Evolutionary conservation across 805 yeast genomes (phyloP), one percentile per base, ranked within the genome.

Genomic region (Yamadazyma scolyti): DNA sequence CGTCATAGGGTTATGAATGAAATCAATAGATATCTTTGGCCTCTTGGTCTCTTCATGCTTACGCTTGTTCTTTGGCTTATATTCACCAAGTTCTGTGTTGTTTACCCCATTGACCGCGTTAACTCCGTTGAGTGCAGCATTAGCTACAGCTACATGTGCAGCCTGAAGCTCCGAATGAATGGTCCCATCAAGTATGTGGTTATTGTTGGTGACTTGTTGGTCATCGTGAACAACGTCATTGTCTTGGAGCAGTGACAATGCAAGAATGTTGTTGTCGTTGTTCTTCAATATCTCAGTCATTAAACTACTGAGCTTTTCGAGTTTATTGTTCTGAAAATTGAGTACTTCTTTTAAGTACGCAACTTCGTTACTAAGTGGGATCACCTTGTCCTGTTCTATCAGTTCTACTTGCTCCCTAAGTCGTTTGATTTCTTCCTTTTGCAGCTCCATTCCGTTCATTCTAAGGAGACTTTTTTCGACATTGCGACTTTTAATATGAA

Each of bases 1-100:
- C 2, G 71, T 60, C 58, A 60, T 61, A 8, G 71, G 72, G 31
- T 65, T 65, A 36, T 64, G 70, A 18, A 65, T 49, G 37, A 65
- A 65, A 25, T 61, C 65, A 27, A 64, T 54, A 15, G 44, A 34
- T 23, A 65, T 54, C 40, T 59, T 61, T 12, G 68, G 71, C 28
- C 54, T 50, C 32, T 62, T 64, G 27, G 11, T 13, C 15, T 4
- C 13, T 4, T 10, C n/a, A 6, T n/a, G n/a, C n/a, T n/a, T 6
- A 16, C 12, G 25, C 15, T 13, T 22, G 20, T 10, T 12, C 20
- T 9, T 19, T 28, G 19, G 23, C n/a, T 15, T n/a, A n/a, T n/a
- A n/a, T n/a, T n/a, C n/a, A n/a, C n/a, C n/a, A n/a, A n/a, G n/a
- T n/a, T n/a, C n/a, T n/a, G n/a, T n/a, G 17, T 25, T 5, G n/a